A percentile compares a stretch with the other conserved stretches of the same genome.
These are phyloP conservation scores for Neurospora sublineolata DNA, from an alignment of 495 filamentous ascomycete genomes.

Conservation along the genomic window DNA sequence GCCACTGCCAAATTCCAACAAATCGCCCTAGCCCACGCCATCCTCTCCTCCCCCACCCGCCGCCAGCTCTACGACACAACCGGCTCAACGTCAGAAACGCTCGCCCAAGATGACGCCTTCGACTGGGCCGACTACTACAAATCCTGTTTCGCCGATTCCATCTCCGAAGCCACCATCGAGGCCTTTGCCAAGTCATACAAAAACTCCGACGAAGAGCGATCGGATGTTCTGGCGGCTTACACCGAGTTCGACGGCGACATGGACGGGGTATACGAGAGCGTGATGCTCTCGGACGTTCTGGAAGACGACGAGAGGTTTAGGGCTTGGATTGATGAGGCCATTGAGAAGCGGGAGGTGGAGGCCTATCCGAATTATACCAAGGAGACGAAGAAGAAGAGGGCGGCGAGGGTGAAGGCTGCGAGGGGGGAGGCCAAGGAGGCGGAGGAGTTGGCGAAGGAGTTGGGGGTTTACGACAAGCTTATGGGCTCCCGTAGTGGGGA, in stretches of 20 bases:
- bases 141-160: conserved; percentile 60
- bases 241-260: conserved; percentile 57
- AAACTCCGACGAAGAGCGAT: conserved; percentile 71
- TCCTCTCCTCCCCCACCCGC: conserved; percentile 69
- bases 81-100: conserved; percentile 70
- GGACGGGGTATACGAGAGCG: conserved; percentile 59
- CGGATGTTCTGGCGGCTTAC: conserved; percentile 68
- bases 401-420: conserved; percentile 52
- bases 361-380: conserved; percentile 52
- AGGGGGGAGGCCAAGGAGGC: conserved; percentile 60
- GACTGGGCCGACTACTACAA: conserved; percentile 83
- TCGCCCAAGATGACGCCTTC: conserved; percentile 63
- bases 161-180: conserved; percentile 56
- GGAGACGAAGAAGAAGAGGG: conserved; percentile 53
- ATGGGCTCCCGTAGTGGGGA: conserved; percentile 22
- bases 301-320: conserved; percentile 84
- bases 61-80: conserved; percentile 80
- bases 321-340: conserved; percentile 68
- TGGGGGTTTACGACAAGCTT: conserved; percentile 53
- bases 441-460: conserved; percentile 55
- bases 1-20: conserved; percentile 76
- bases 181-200: conserved; percentile 69
- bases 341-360: conserved; percentile 52
- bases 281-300: conserved; percentile 75
- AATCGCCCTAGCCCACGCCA: conserved; percentile 85